Conservation (phyloP, 139 green algal species). For the Edaphochlamys debaryana region DNA sequence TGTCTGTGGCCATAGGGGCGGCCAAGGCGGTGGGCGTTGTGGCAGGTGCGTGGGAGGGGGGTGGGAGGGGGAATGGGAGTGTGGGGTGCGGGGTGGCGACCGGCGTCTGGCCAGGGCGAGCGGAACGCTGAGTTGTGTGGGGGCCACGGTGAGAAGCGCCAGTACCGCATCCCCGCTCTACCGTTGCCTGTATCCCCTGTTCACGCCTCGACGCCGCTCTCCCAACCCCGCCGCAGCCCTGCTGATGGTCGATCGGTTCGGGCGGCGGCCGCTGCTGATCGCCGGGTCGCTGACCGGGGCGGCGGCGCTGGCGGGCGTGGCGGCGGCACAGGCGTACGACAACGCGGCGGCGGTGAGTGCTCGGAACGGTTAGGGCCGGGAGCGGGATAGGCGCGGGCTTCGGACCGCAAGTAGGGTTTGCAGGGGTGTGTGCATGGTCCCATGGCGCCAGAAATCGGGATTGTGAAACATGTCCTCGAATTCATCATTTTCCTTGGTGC, state of each 20-base stretch:
- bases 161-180: too few relatives aligned
- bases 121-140: too few relatives aligned
- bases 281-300: constrained; percentile 64
- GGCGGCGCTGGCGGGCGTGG: constrained; percentile 23
- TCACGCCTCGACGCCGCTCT: not conserved
- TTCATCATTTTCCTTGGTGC: too few relatives aligned
- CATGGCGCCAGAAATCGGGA: too few relatives aligned
- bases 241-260: constrained; percentile 72
- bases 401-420: too few relatives aligned
- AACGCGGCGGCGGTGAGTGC: not conserved
- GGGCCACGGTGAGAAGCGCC: too few relatives aligned
- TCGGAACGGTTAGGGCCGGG: too few relatives aligned
- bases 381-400: too few relatives aligned
- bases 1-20: constrained; percentile 58
- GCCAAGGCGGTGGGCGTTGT: constrained; percentile 69
- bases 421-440: too few relatives aligned
- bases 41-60: constrained; percentile 26
- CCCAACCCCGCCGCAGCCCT: constrained; percentile 54
- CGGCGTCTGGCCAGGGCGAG: too few relatives aligned
- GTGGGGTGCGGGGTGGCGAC: not conserved
- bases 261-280: constrained; percentile 81
- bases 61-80: not conserved
- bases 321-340: constrained; percentile 31
- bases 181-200: too few relatives aligned
- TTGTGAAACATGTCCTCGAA: too few relatives aligned